phyloP scores from a whole-genome alignment of 2,329 filamentous ascomycete genomes.

The Diplodia intermedia region DNA sequence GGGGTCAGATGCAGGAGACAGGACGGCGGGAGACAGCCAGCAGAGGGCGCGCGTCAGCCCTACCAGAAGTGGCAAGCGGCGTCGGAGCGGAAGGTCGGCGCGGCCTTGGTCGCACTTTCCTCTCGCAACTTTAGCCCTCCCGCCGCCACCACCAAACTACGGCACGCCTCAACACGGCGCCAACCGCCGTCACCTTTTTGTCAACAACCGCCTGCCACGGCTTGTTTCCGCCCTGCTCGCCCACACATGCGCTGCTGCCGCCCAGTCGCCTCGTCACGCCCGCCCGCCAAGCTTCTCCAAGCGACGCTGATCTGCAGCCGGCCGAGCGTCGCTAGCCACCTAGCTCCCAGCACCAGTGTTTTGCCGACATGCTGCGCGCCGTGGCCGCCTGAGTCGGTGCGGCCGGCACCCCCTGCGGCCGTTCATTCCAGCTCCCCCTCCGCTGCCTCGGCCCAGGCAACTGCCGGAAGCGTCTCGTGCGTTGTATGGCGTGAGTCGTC shows the following conservation, averaged over 20 bases:
- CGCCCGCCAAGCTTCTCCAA: conserved; percentile 6
- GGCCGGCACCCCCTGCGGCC: background rate
- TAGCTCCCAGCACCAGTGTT: background rate
- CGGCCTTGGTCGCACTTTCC: background rate
- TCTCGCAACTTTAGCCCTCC: conserved; percentile 1
- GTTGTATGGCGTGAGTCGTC: conserved; percentile 7
- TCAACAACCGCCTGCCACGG: background rate
- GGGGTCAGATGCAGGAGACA: background rate
- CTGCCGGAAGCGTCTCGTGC: background rate
- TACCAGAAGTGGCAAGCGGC: background rate
- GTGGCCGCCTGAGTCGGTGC: background rate
- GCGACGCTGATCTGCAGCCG: conserved; percentile 9
- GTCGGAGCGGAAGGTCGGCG: background rate
- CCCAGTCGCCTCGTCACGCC: background rate
- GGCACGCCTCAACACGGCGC: background rate
- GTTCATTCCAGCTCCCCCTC: background rate
- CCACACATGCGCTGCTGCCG: background rate
- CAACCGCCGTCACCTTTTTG: background rate
- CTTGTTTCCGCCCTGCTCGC: background rate
- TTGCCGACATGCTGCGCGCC: conserved; percentile 12
- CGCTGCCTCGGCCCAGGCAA: background rate
- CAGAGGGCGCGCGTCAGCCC: conserved; percentile 3
- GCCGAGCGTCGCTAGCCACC: background rate
- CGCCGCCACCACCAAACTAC: background rate
- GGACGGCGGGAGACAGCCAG: background rate